Conservation (phyloP, 2,329 filamentous ascomycete species). For the Monilinia laxa region DNA sequence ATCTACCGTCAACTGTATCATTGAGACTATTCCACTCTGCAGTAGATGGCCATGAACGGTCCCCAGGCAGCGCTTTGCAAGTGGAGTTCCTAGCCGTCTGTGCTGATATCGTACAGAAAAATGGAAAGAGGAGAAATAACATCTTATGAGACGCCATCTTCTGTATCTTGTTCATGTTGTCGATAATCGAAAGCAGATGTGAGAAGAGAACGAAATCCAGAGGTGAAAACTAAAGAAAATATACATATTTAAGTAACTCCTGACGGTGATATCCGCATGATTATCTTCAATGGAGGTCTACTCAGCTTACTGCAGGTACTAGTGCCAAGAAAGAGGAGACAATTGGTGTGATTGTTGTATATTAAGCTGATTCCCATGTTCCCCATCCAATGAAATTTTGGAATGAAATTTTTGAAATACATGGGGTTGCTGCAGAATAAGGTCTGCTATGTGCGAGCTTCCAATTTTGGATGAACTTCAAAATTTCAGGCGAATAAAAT, state of each 20-base stretch:
- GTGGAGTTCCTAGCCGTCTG: not conserved
- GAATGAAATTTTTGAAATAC: not conserved
- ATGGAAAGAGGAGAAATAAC: not conserved
- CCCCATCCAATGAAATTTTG: not conserved
- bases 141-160: not conserved
- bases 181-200: not conserved
- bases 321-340: not conserved
- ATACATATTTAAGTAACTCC: not conserved
- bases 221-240: not conserved
- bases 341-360: too few species aligned
- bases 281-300: not conserved
- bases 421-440: not conserved
- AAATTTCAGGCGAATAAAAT: not conserved
- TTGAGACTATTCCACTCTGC: conserved; percentile 29
- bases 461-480: not conserved
- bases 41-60: conserved; percentile 27
- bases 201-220: not conserved
- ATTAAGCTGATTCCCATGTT: too few species aligned
- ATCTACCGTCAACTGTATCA: conserved; percentile 25
- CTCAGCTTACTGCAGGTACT: conserved; percentile 6
- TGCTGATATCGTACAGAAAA: not conserved
- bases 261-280: not conserved
- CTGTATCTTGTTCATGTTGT: not conserved
- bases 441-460: not conserved
- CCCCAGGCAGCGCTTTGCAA: conserved; percentile 26